phyloP scores from a whole-genome alignment of 1,284 basidiomycete species.

The Agaricales sp. region DNA sequence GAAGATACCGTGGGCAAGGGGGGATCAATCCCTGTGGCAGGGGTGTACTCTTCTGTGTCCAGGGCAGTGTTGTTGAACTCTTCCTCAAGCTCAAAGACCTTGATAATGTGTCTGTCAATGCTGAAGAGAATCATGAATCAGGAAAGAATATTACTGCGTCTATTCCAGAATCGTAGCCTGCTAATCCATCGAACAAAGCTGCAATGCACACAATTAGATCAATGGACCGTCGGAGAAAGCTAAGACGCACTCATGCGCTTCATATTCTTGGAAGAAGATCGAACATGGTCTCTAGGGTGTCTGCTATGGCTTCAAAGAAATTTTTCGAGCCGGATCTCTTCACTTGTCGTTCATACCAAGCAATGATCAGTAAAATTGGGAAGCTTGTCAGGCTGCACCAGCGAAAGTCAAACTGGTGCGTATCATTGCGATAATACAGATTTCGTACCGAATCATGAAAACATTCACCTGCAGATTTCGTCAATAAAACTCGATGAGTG shows the following conservation, averaged over 20 bases:
- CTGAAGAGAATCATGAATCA: not conserved
- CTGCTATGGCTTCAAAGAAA: conserved; percentile 63
- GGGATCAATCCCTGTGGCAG: conserved; percentile 18
- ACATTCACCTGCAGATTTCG: conserved; percentile 60
- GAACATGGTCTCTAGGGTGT: conserved; percentile 55
- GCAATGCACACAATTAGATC: conserved; percentile 8
- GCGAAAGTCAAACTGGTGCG: conserved; percentile 7
- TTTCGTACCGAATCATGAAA: conserved; percentile 44
- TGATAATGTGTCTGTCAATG: conserved; percentile 8
- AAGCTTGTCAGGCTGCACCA: conserved; percentile 65
- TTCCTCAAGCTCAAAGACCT: conserved; percentile 81
- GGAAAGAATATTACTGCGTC: conserved; percentile 41
- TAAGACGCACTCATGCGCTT: conserved; percentile 58
- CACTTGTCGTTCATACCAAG: conserved; percentile 76
- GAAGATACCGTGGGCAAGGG: conserved; percentile 15
- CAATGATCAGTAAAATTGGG: conserved; percentile 75
- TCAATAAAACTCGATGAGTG: conserved; percentile 3
- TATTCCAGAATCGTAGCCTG: conserved; percentile 67
- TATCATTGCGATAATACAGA: too few relatives aligned
- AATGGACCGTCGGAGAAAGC: conserved; percentile 1
- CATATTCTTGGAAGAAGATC: conserved; percentile 65
- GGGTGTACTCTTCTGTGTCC: conserved; percentile 30
- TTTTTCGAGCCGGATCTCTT: conserved; percentile 50
- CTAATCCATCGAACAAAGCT: conserved; percentile 77
- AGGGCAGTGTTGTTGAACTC: conserved; percentile 52